phyloP scores from a whole-genome alignment of 2,329 filamentous ascomycete species.

The Xylariales sp. region DNA sequence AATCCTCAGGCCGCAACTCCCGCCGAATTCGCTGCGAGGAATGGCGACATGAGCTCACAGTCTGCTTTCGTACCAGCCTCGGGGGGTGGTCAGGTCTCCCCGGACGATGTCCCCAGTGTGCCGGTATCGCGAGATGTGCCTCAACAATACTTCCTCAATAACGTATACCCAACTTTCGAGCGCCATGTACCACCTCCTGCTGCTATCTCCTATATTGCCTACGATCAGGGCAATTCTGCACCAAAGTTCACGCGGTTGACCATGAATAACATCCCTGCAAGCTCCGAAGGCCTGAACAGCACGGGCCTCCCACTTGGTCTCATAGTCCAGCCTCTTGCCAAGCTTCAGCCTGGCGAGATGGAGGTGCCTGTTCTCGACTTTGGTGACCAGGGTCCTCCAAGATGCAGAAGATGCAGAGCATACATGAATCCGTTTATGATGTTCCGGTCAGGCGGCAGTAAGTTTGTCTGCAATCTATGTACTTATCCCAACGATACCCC shows the following conservation, averaged over 20 bases:
- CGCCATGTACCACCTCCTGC: slow-evolving; percentile 87
- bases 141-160: slow-evolving; percentile 77
- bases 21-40: slow-evolving; percentile 42
- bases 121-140: slow-evolving; percentile 77
- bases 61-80: slow-evolving; percentile 52
- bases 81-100: slow-evolving; percentile 72
- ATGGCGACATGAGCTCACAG: slow-evolving; percentile 32
- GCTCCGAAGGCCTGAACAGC: slow-evolving; percentile 70
- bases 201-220: slow-evolving; percentile 83
- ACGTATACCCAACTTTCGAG: slow-evolving; percentile 94
- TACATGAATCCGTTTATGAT: slow-evolving; percentile 99
- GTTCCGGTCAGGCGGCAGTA: slow-evolving; percentile 89
- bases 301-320: slow-evolving; percentile 85
- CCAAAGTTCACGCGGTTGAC: slow-evolving; percentile 90
- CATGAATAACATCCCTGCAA: slow-evolving; percentile 86
- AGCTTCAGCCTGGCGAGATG: slow-evolving; percentile 76
- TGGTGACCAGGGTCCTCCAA: slow-evolving; percentile 81
- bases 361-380: slow-evolving; percentile 92
- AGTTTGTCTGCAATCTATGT: slow-evolving; percentile 97
- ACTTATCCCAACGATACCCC: slow-evolving; percentile 94
- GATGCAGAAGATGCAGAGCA: slow-evolving; percentile 83
- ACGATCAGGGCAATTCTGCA: slow-evolving; percentile 93
- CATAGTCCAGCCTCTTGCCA: slow-evolving; percentile 81
- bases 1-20: slow-evolving; percentile 37
- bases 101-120: slow-evolving; percentile 89